Base-by-base conservation (phyloP, 805 yeast species). In the Candida rishiriensis region DNA sequence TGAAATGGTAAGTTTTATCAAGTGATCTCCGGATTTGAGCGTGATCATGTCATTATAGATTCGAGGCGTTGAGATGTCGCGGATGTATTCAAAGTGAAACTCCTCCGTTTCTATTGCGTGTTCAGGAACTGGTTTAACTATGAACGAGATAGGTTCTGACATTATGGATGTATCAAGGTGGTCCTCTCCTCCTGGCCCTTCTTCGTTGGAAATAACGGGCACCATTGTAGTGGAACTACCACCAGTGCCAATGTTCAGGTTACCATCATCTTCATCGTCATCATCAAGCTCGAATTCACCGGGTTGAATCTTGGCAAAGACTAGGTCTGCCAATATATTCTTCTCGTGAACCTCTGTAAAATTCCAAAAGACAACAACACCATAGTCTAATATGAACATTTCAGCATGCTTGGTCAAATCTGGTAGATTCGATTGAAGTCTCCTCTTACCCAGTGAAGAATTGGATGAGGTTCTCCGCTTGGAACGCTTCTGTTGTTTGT, bases 331-430 rank as follows among this genome's bases (percentile, higher is more conserved):
- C 43, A 93, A 72, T 15, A 93, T 80, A 56, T 91, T 93, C 68
- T 89, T 89, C 57, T 93, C 99, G 59, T 93, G 97, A 8, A 78
- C 72, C 59, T 89, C 97, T 2, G 91, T 81, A 55, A 93, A 89
- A 59, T 93, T 93, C 99, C 99, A 93, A 58, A 93, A 90, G 16
- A 93, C 97, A n/a, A 93, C 88, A 12, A 91, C 95, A 16, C 99
- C 99, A 61, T 93, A 93, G 42, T 80, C 82, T 60, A 91, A 81
- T 12, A 93, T 77, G 57, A 93, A 93, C 72, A 93, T 75, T 57
- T 91, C 98, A 0, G 97, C 91, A 60, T 83, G 87, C 50, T 78
- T 78, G 3, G 76, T 65, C 40, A 75, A 68, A 46, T 79, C 81
- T 0, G 73, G 66, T n/a, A 58, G 40, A 10, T 48, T 48, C 6